These are phyloP conservation scores for Pichia kluyveri DNA, from an alignment of 805 yeast species.

Conservation along the genomic window DNA sequence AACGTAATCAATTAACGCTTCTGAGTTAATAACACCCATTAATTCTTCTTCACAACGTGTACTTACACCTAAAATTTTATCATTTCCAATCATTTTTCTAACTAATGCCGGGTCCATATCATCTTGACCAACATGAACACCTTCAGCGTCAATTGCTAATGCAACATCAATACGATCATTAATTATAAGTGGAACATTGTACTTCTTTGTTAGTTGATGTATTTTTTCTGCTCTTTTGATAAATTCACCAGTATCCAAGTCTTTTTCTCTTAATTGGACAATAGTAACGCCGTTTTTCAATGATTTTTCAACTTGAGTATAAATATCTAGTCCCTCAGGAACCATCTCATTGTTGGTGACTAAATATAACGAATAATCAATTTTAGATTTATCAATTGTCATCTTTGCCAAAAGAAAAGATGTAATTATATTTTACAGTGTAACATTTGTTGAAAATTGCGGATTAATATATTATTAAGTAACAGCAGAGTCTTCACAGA, in stretches of 20 bases:
- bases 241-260: conserved; percentile 58
- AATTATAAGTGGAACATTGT: conserved; percentile 67
- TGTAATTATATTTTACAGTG: too few relatives aligned
- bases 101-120: conserved; percentile 63
- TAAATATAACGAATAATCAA: conserved; percentile 58
- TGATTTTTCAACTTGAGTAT: conserved; percentile 55
- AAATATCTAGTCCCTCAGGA: conserved; percentile 48
- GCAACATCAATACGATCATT: conserved; percentile 88
- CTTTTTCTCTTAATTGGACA: conserved; percentile 79
- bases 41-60: conserved; percentile 55
- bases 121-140: conserved; percentile 83
- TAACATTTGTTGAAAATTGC: not conserved
- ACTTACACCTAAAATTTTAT: conserved; percentile 73
- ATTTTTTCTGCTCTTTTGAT: conserved; percentile 51
- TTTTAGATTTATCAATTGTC: not conserved
- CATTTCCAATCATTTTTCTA: conserved; percentile 57
- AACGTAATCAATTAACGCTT: conserved; percentile 60
- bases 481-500: too few relatives aligned
- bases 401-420: not conserved
- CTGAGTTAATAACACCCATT: conserved; percentile 1
- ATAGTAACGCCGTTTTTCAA: conserved; percentile 67
- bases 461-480: too few relatives aligned
- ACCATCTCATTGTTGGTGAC: conserved; percentile 76
- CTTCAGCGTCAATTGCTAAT: conserved; percentile 75
- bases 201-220: conserved; percentile 49